phyloP scores from a whole-genome alignment of 2,329 filamentous ascomycete genomes.

The Emergomyces orientalis region DNA sequence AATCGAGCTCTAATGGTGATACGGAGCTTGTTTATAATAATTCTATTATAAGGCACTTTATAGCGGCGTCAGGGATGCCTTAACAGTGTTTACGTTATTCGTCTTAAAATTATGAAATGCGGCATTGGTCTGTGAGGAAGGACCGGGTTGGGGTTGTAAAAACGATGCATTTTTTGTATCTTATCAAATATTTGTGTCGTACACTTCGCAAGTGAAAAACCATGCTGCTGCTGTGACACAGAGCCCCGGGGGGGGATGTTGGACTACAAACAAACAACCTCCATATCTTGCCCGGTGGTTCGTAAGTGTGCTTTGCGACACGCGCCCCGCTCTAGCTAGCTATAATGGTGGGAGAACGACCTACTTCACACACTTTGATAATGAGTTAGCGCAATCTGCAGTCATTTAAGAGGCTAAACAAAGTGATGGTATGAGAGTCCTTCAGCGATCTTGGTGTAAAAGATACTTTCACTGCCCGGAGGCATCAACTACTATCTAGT shows the following conservation, averaged over 20 bases:
- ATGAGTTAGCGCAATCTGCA: not conserved
- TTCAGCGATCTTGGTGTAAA: conserved; percentile 63
- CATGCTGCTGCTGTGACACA: not conserved
- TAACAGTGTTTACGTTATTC: not conserved
- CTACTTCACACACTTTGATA: not conserved
- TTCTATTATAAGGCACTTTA: not conserved
- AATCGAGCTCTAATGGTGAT: not conserved
- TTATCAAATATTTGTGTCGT: too few species aligned
- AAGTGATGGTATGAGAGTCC: conserved; percentile 21
- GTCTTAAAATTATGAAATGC: not conserved
- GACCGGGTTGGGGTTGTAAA: not conserved
- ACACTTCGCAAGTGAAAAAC: not conserved
- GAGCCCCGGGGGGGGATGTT: not conserved
- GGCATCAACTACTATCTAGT: conserved; percentile 62
- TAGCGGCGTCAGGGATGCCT: not conserved
- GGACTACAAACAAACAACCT: not conserved
- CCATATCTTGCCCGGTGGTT: not conserved
- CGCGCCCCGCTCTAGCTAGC: not conserved
- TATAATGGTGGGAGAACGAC: not conserved
- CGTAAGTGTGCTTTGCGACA: not conserved
- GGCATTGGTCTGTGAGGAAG: not conserved
- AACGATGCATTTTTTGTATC: not conserved
- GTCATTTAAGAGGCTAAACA: not conserved
- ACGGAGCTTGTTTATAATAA: not conserved
- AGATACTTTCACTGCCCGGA: conserved; percentile 48